phyloP scores from a whole-genome alignment of 805 yeast genomes.

The Metschnikowia lochheadii region DNA sequence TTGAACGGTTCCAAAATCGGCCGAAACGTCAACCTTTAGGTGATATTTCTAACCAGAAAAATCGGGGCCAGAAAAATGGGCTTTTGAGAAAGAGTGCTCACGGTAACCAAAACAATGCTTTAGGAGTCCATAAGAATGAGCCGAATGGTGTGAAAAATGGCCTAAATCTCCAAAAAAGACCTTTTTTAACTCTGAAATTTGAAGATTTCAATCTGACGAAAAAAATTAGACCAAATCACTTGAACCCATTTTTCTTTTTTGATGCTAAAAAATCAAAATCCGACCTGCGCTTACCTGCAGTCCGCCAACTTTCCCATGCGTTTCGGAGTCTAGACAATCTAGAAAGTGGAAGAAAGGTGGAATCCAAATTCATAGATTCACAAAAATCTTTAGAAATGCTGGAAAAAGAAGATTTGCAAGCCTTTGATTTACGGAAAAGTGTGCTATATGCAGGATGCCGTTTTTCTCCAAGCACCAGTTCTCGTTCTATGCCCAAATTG shows the following conservation, averaged over 20 bases:
- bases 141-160: too few relatives aligned
- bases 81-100: too few relatives aligned
- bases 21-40: conserved; percentile 12
- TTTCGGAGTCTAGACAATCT: background rate
- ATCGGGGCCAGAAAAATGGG: background rate
- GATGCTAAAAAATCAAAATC: background rate
- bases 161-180: background rate
- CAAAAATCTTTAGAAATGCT: background rate
- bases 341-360: too few relatives aligned
- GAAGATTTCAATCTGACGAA: too few relatives aligned
- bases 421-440: background rate
- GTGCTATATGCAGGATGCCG: background rate
- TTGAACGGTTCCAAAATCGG: conserved; percentile 11
- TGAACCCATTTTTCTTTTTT: background rate
- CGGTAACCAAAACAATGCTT: too few relatives aligned
- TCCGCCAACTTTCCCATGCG: background rate
- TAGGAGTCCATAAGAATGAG: too few relatives aligned
- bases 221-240: background rate
- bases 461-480: background rate
- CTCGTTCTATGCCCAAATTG: background rate
- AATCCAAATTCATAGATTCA: background rate
- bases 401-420: too few relatives aligned
- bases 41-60: conserved; percentile 4
- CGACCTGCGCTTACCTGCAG: background rate
- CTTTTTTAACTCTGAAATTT: too few relatives aligned